These are phyloP conservation scores for Hortiboletus flavorubellus DNA, from an alignment of 768 basidiomycete genomes.

Conservation along the genomic window DNA sequence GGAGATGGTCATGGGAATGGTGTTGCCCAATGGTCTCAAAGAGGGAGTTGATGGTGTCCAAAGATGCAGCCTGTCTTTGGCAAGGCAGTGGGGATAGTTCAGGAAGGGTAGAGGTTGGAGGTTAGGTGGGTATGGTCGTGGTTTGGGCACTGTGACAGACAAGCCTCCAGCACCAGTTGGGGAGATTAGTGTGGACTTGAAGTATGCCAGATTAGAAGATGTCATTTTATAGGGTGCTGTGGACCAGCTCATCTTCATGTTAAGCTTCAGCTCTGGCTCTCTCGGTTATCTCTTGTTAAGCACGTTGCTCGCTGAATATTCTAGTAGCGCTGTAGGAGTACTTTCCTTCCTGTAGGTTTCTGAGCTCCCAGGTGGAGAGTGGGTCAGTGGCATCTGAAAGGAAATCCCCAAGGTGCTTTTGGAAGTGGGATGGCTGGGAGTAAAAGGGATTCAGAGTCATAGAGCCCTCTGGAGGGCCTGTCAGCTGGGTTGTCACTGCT, in stretches of 20 bases:
- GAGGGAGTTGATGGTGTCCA: not conserved
- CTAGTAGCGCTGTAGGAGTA: not conserved
- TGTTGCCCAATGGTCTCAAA: not conserved
- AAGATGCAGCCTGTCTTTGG: not conserved
- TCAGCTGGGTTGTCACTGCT: not conserved
- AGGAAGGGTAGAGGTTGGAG: not conserved
- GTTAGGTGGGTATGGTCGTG: not conserved
- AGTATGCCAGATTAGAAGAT: fast-evolving
- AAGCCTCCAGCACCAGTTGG: too few species aligned
- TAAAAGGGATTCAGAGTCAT: not conserved
- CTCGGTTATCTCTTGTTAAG: not conserved
- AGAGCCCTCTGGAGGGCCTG: not conserved
- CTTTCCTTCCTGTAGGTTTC: not conserved
- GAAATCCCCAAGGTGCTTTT: not conserved
- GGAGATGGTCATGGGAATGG: not conserved
- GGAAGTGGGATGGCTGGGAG: not conserved
- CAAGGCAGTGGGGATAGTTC: not conserved
- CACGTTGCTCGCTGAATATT: not conserved
- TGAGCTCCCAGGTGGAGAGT: not conserved
- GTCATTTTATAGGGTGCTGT: not conserved
- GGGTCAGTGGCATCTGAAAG: not conserved
- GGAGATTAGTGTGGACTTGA: not conserved
- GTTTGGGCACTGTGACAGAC: not conserved
- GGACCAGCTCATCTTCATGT: not conserved
- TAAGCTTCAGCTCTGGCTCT: not conserved